A percentile compares a stretch with the other conserved stretches of the same genome.
Conservation (phyloP, 2,329 filamentous ascomycete genomes). For the Colletotrichum gloeosporioides region DNA sequence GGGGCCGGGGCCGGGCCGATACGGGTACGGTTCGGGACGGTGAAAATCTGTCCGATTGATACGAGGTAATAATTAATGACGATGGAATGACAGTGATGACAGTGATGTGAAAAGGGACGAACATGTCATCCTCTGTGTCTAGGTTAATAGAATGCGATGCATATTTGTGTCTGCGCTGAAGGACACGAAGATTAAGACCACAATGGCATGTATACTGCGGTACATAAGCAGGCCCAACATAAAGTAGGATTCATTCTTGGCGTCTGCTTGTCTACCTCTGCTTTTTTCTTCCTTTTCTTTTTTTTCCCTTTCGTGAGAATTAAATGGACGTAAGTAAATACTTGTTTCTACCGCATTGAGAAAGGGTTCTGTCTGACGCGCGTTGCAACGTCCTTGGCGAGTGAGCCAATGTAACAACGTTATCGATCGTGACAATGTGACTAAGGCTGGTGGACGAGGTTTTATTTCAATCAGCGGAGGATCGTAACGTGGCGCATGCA, state of each 20-base stretch:
- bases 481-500: not conserved
- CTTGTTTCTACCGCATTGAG: not conserved
- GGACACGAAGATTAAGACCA: not conserved
- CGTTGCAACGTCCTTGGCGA: not conserved
- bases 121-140: not conserved
- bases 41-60: not conserved
- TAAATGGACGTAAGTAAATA: not conserved
- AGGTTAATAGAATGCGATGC: not conserved
- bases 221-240: not conserved
- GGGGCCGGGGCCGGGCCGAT: not conserved
- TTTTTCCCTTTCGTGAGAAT: not conserved
- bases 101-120: not conserved
- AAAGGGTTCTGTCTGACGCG: not conserved
- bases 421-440: not conserved
- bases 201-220: too few relatives aligned
- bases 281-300: not conserved
- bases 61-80: not conserved
- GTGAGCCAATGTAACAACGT: not conserved
- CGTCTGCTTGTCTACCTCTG: not conserved
- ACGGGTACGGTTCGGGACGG: not conserved
- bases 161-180: not conserved
- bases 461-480: not conserved
- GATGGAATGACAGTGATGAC: not conserved
- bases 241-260: not conserved
- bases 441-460: fast-evolving